phyloP scores from a whole-genome alignment of 352 stramenopile genomes.

The Globisporangium abappressorium region DNA sequence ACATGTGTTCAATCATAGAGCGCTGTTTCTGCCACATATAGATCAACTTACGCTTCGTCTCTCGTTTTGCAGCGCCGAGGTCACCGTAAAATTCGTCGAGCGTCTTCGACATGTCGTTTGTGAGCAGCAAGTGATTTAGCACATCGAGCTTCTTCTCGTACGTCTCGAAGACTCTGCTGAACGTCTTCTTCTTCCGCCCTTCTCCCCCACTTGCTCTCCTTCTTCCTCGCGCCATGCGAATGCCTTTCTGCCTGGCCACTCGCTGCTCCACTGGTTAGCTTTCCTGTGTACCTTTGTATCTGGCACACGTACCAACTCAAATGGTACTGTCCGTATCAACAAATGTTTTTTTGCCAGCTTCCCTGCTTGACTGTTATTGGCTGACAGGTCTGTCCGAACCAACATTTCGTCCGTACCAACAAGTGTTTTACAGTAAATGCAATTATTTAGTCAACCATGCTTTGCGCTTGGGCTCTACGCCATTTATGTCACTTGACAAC shows the following conservation, averaged over 20 bases:
- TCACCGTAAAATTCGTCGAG: not conserved
- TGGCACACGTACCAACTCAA: not conserved
- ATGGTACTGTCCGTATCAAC: conserved; percentile 6
- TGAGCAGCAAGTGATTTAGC: not conserved
- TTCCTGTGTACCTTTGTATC: too few relatives aligned
- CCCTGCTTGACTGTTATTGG: not conserved
- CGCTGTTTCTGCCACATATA: not conserved
- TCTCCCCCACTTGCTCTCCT: not conserved
- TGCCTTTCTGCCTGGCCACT: not conserved
- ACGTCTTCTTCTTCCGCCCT: conserved; percentile 3
- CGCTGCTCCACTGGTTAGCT: not conserved
- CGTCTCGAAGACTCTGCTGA: conserved; percentile 1
- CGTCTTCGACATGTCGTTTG: conserved; percentile 1
- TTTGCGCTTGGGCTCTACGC: not conserved
- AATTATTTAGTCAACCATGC: too few relatives aligned
- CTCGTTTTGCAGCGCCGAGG: not conserved
- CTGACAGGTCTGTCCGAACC: conserved; percentile 1
- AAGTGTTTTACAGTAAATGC: not conserved
- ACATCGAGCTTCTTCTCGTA: not conserved
- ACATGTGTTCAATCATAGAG: not conserved
- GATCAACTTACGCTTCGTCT: not conserved
- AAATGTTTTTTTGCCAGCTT: not conserved
- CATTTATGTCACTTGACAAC: not conserved
- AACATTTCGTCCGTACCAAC: conserved; percentile 1
- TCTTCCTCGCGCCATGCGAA: not conserved